A percentile compares a stretch with the other conserved stretches of the same genome.
These are phyloP conservation scores for Linaria vulgaris DNA, from an alignment of 257 asterid genomes.

Conservation along the genomic window DNA sequence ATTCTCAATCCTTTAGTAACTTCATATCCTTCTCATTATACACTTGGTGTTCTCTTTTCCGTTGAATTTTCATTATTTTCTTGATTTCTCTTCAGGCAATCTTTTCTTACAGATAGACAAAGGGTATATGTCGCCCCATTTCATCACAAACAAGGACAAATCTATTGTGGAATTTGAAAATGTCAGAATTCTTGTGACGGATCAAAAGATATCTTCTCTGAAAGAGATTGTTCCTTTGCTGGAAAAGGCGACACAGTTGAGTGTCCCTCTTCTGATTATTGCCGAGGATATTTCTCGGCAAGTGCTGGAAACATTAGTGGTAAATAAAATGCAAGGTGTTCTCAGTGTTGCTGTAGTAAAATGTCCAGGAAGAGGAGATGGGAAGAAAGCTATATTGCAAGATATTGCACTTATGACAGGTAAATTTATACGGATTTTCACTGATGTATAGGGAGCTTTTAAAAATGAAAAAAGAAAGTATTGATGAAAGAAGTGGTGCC, in stretches of 20 bases:
- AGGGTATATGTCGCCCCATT: constrained; percentile 94
- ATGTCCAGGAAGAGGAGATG: constrained; percentile 81
- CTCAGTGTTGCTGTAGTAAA: constrained; percentile 79
- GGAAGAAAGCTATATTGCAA: constrained; percentile 85
- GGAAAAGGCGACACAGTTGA: constrained; percentile 88
- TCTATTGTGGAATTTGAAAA: constrained; percentile 81
- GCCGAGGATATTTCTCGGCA: constrained; percentile 78
- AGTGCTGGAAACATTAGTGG: constrained; percentile 79
- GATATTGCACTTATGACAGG: constrained; percentile 98
- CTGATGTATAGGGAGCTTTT: background rate
- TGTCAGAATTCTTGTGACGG: constrained; percentile 86
- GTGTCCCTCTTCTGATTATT: constrained; percentile 83
- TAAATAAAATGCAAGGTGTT: constrained; percentile 73
- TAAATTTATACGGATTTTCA: constrained; percentile 20
- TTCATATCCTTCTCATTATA: constrained; percentile 11
- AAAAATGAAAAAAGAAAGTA: background rate
- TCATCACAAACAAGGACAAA: constrained; percentile 70
- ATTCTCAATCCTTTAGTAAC: background rate
- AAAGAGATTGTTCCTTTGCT: constrained; percentile 79
- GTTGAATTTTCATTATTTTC: constrained; percentile 48
- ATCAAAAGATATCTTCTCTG: constrained; percentile 64
- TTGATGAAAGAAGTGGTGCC: too few relatives aligned
- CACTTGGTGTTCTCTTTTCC: constrained; percentile 24
- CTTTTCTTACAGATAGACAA: constrained; percentile 93
- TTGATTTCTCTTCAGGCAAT: constrained; percentile 78